Evolutionary conservation across 208 protist species (phyloP).

Genomic region (Acanthamoeba culbertsoni): DNA sequence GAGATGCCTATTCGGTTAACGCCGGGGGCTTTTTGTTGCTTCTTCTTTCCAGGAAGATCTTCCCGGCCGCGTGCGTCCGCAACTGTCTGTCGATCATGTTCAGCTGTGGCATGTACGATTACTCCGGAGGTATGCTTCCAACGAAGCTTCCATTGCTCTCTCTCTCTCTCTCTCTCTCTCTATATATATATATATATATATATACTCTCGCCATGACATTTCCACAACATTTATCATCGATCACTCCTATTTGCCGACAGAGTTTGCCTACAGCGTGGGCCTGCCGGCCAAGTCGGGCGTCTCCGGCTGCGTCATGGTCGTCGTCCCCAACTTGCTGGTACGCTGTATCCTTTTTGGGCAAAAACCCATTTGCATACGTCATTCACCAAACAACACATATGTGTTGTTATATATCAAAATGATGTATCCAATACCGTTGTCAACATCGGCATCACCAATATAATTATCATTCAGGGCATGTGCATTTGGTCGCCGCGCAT

Average conservation of each 20-base stretch:
- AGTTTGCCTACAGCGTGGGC: slow-evolving; percentile 62
- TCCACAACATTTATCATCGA: no score
- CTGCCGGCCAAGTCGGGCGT: slow-evolving; percentile 70
- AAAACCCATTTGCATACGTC: background rate
- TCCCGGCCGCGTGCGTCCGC: background rate
- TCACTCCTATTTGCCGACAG: background rate
- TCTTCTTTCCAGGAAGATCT: background rate
- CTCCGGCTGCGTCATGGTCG: slow-evolving; percentile 68
- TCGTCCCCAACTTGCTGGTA: slow-evolving; percentile 70
- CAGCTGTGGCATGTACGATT: slow-evolving; percentile 66
- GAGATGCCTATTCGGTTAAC: no score
- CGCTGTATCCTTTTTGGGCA: background rate
- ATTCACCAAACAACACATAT: no score
- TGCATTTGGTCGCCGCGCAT: slow-evolving; percentile 71
- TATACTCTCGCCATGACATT: background rate
- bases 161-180: background rate
- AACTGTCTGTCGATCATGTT: slow-evolving; percentile 62
- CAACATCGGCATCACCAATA: background rate
- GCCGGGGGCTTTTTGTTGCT: no score
- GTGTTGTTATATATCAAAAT: no score
- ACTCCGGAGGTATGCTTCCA: slow-evolving; percentile 5
- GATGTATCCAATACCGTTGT: background rate
- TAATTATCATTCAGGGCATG: slow-evolving; percentile 62
- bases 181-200: background rate
- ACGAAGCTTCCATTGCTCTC: background rate